These are phyloP conservation scores for Amanita rubescens DNA, from an alignment of 768 basidiomycete species.

Conservation along the genomic window DNA sequence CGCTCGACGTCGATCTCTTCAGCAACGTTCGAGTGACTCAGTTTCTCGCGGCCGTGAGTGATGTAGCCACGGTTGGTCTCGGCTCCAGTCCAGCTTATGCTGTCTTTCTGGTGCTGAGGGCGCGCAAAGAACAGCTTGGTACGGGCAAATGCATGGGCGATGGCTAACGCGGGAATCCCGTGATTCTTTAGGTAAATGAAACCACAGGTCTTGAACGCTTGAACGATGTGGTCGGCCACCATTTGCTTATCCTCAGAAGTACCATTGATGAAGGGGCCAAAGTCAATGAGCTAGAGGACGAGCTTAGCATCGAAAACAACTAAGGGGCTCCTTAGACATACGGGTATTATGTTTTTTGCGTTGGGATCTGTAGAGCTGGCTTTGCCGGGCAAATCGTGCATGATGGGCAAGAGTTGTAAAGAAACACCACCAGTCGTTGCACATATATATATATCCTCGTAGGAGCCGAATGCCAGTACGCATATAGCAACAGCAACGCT, in stretches of 20 bases:
- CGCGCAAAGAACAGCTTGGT: neutral
- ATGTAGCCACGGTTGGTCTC: slow-evolving; percentile 85
- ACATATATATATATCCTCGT: too few species aligned
- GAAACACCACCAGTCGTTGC: too few species aligned
- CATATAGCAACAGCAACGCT: too few species aligned
- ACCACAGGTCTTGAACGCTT: slow-evolving; percentile 73
- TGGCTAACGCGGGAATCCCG: slow-evolving; percentile 49
- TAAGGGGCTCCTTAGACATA: neutral
- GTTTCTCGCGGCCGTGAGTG: slow-evolving; percentile 71
- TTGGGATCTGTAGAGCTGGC: neutral
- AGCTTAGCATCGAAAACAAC: neutral
- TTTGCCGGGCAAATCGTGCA: neutral
- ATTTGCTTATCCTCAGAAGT: neutral
- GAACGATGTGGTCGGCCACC: slow-evolving; percentile 38
- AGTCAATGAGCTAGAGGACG: neutral
- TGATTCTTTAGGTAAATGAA: slow-evolving; percentile 76
- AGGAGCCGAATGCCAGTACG: too few species aligned
- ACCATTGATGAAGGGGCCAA: neutral
- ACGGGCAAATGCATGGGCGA: neutral
- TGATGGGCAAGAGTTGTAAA: too few species aligned
- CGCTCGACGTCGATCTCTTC: slow-evolving; percentile 69
- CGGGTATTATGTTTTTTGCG: neutral
- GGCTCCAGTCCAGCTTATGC: slow-evolving; percentile 78
- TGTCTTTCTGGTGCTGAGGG: slow-evolving; percentile 35
- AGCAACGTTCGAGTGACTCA: slow-evolving; percentile 64